Evolutionary conservation across 2,329 filamentous ascomycete species (phyloP).

Genomic region (Diaporthe caulivora): DNA sequence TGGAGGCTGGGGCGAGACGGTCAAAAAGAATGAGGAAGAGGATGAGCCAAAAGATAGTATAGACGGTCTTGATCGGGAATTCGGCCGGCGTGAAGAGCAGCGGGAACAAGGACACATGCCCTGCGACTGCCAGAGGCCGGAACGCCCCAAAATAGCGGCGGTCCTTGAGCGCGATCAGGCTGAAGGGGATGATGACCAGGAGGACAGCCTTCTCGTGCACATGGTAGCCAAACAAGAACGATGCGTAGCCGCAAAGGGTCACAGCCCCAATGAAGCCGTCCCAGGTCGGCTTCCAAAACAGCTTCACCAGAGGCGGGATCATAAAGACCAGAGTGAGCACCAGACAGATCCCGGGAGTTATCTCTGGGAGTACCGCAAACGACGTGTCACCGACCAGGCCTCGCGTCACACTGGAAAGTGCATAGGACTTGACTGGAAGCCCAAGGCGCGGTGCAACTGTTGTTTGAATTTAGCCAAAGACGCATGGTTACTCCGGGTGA

Average conservation of each 20-base stretch:
- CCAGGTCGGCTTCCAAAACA: constrained; percentile 86
- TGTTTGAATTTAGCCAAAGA: constrained; percentile 48
- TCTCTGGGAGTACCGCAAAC: constrained; percentile 91
- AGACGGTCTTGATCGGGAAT: constrained; percentile 93
- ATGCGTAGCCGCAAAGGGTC: constrained; percentile 94
- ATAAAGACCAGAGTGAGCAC: constrained; percentile 86
- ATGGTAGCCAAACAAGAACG: constrained; percentile 98
- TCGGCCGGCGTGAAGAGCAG: constrained; percentile 92
- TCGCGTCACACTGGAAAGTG: constrained; percentile 89
- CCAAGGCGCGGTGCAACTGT: constrained; percentile 85
- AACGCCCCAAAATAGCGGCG: constrained; percentile 93
- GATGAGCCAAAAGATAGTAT: constrained; percentile 92
- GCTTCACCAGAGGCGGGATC: constrained; percentile 80
- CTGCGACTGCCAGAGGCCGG: constrained; percentile 89
- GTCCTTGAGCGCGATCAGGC: constrained; percentile 89
- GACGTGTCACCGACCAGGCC: constrained; percentile 93
- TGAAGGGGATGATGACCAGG: constrained; percentile 94
- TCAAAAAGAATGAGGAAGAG: constrained; percentile 90
- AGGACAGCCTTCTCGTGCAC: constrained; percentile 98
- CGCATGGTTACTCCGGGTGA: neutral
- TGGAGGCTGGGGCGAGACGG: constrained; percentile 85
- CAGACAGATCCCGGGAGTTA: constrained; percentile 86
- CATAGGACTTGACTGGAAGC: constrained; percentile 77
- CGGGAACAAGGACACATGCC: constrained; percentile 95
- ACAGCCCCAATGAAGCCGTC: constrained; percentile 90